phyloP scores from a whole-genome alignment of 352 stramenopile genomes.

The Globisporangium alternatum region DNA sequence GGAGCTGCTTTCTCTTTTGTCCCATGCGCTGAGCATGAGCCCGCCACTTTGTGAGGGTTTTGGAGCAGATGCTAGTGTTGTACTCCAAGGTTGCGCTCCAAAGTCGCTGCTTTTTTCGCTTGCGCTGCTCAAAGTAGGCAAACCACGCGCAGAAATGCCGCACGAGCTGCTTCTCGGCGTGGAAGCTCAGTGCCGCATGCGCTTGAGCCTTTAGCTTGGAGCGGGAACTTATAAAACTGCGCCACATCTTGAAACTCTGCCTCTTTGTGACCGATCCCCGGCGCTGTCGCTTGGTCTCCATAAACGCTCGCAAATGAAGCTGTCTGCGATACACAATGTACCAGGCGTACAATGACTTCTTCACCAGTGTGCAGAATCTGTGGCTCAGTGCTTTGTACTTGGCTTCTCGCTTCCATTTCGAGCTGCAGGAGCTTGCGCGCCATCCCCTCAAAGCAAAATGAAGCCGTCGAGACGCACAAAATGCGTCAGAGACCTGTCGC shows the following conservation, averaged over 20 bases:
- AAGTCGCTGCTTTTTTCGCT: not conserved
- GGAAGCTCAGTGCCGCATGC: not conserved
- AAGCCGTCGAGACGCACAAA: conserved; percentile 12
- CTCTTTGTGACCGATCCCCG: not conserved
- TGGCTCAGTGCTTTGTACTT: conserved; percentile 24
- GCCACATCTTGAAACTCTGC: conserved; percentile 7
- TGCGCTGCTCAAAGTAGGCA: not conserved
- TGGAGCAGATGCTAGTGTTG: not conserved
- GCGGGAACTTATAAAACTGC: not conserved
- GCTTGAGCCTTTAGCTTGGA: not conserved
- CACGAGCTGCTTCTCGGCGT: not conserved
- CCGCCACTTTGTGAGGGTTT: not conserved
- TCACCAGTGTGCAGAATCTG: conserved; percentile 28
- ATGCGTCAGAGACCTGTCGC: conserved; percentile 1
- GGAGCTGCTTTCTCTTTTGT: not conserved
- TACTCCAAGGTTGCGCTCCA: not conserved
- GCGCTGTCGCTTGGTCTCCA: conserved; percentile 5
- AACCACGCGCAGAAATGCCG: conserved; percentile 8
- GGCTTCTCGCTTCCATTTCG: not conserved
- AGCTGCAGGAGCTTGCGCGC: not conserved
- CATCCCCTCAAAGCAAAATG: conserved; percentile 12
- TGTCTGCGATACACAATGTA: conserved; percentile 17
- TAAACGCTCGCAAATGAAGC: conserved; percentile 19
- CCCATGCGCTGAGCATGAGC: not conserved
- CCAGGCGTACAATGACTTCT: conserved; percentile 27